These are phyloP conservation scores for Paspalum notatum DNA, from an alignment of 176 grass and related monocot genomes.

Conservation along the genomic window DNA sequence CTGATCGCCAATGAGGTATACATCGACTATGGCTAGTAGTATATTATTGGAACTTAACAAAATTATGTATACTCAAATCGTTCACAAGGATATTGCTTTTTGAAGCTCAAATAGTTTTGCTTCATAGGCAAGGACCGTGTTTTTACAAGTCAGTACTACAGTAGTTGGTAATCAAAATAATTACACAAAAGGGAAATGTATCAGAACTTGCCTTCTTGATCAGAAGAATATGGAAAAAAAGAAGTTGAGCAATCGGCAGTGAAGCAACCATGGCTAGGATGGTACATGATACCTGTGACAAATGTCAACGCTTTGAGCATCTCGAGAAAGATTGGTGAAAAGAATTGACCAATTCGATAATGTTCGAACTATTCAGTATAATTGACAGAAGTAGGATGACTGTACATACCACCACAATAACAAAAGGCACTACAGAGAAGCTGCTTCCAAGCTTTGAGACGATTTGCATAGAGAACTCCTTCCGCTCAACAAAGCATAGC, in stretches of 20 bases:
- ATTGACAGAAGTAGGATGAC: constrained; percentile 27
- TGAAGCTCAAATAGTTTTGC: background rate
- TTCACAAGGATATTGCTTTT: background rate
- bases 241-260: constrained; percentile 89
- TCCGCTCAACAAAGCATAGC: constrained; percentile 85
- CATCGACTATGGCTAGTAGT: background rate
- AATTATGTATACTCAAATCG: background rate
- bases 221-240: constrained; percentile 98
- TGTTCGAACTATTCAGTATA: constrained; percentile 6
- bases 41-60: background rate
- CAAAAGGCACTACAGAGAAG: constrained; percentile 90
- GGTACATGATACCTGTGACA: constrained; percentile 71
- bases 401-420: constrained; percentile 85
- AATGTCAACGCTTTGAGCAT: constrained; percentile 23
- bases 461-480: constrained; percentile 75
- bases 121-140: background rate
- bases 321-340: constrained; percentile 34
- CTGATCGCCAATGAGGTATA: background rate
- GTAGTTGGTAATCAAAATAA: background rate
- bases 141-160: too few relatives aligned
- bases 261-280: constrained; percentile 88
- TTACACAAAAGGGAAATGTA: constrained; percentile 14
- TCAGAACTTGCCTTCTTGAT: constrained; percentile 86
- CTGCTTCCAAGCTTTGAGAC: constrained; percentile 95
- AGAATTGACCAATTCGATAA: constrained; percentile 3